These are phyloP conservation scores for Aspergillus costaricaensis DNA, from an alignment of 2,329 filamentous ascomycete genomes.

Conservation along the genomic window DNA sequence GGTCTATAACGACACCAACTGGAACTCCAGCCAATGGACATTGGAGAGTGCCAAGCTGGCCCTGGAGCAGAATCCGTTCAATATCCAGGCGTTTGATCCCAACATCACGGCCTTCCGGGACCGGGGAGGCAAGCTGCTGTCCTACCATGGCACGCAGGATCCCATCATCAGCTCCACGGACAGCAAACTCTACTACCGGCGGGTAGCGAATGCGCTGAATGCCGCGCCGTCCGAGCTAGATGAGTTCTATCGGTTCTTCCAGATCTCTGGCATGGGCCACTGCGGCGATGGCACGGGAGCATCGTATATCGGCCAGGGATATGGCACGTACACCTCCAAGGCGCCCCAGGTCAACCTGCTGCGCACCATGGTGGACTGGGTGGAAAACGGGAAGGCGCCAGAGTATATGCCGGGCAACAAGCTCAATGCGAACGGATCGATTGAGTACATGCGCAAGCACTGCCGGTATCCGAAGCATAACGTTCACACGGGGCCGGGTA, in stretches of 20 bases:
- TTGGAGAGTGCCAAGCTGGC: constrained; percentile 42
- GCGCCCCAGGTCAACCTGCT: constrained; percentile 51
- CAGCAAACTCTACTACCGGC: constrained; percentile 55
- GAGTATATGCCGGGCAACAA: constrained; percentile 48
- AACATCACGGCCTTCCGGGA: constrained; percentile 51
- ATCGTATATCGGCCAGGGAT: constrained; percentile 43
- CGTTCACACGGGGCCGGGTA: constrained; percentile 34
- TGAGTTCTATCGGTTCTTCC: constrained; percentile 52
- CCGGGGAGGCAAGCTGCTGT: constrained; percentile 45
- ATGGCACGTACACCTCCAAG: constrained; percentile 21
- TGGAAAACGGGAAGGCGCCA: constrained; percentile 47
- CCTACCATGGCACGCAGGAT: constrained; percentile 47
- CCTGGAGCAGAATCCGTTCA: constrained; percentile 47
- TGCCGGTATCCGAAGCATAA: constrained; percentile 45
- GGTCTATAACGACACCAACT: constrained; percentile 44
- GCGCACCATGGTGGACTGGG: constrained; percentile 52
- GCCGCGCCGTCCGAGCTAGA: constrained; percentile 35
- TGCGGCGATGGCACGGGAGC: constrained; percentile 49
- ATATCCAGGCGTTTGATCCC: constrained; percentile 52
- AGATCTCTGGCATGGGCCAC: constrained; percentile 58
- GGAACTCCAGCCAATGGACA: constrained; percentile 42
- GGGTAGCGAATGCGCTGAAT: constrained; percentile 44
- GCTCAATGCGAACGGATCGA: constrained; percentile 41
- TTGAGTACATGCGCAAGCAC: constrained; percentile 50
- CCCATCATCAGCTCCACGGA: constrained; percentile 56